These are phyloP conservation scores for Curvularia sp. DNA, from an alignment of 2,329 filamentous ascomycete species.

Conservation along the genomic window DNA sequence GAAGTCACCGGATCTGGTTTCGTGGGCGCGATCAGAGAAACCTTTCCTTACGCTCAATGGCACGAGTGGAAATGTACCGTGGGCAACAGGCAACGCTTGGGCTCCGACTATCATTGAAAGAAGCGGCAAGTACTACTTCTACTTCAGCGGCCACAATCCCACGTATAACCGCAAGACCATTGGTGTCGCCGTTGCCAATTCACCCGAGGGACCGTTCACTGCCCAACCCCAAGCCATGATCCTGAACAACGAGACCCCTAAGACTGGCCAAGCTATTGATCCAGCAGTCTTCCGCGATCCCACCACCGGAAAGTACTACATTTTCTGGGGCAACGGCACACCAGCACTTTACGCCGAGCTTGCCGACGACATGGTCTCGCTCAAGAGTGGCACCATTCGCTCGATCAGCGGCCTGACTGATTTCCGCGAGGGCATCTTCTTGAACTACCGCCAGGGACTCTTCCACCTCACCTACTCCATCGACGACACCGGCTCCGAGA, in stretches of 20 bases:
- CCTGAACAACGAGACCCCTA: slow-evolving; percentile 35
- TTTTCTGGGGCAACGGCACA: slow-evolving; percentile 38
- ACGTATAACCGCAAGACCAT: slow-evolving; percentile 38
- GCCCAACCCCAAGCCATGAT: slow-evolving; percentile 38
- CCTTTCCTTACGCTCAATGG: slow-evolving; percentile 40
- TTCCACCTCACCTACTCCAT: slow-evolving; percentile 41
- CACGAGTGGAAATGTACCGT: slow-evolving; percentile 37
- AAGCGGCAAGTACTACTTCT: slow-evolving; percentile 37
- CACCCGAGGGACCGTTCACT: slow-evolving; percentile 34
- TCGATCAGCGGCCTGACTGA: slow-evolving; percentile 27
- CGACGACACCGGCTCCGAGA: slow-evolving; percentile 38
- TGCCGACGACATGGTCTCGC: slow-evolving; percentile 31
- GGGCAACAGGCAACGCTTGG: slow-evolving; percentile 40
- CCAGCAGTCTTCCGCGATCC: slow-evolving; percentile 36
- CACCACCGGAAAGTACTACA: slow-evolving; percentile 34
- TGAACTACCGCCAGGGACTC: slow-evolving; percentile 34
- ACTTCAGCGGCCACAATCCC: slow-evolving; percentile 39
- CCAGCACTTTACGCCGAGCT: slow-evolving; percentile 32
- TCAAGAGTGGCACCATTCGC: slow-evolving; percentile 25
- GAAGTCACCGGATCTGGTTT: slow-evolving; percentile 36
- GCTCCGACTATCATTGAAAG: slow-evolving; percentile 38
- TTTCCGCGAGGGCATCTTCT: slow-evolving; percentile 37
- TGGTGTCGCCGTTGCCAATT: slow-evolving; percentile 35
- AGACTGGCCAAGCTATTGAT: slow-evolving; percentile 36
- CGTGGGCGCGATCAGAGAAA: slow-evolving; percentile 31